These are phyloP conservation scores for Globisporangium yorkense DNA, from an alignment of 352 stramenopile genomes.

Conservation along the genomic window DNA sequence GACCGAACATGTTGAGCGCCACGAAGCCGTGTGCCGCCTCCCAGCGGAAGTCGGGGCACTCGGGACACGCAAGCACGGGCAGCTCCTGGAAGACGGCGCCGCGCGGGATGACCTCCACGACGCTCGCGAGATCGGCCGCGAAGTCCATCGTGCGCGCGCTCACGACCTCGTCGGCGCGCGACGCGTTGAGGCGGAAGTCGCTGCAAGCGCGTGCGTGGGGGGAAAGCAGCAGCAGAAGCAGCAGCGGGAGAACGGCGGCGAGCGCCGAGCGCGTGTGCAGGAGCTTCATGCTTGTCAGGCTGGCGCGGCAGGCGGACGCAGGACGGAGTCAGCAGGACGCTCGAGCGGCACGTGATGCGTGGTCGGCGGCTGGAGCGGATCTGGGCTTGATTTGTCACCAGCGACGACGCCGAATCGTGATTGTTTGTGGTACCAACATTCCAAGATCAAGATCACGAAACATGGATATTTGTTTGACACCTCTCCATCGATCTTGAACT, in stretches of 20 bases:
- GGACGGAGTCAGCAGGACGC: too few species aligned
- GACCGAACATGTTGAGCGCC: conserved; percentile 40
- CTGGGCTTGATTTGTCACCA: too few species aligned
- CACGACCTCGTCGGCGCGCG: conserved; percentile 19
- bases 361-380: too few species aligned
- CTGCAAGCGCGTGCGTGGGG: conserved; percentile 23
- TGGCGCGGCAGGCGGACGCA: too few species aligned
- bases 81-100: conserved; percentile 41
- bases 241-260: not conserved
- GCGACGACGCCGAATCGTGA: too few species aligned
- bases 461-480: too few species aligned
- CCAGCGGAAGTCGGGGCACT: conserved; percentile 45
- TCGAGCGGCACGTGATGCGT: too few species aligned
- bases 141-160: conserved; percentile 60
- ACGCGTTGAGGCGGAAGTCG: conserved; percentile 51
- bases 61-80: conserved; percentile 23
- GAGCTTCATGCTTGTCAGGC: conserved; percentile 1
- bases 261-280: not conserved
- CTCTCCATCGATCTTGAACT: too few species aligned
- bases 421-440: too few species aligned
- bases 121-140: conserved; percentile 31
- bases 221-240: conserved; percentile 2
- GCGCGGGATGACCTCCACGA: conserved; percentile 45
- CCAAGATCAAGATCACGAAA: too few species aligned
- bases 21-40: conserved; percentile 36